Base-by-base conservation (phyloP, 2,329 filamentous ascomycete genomes). In the Pyricularia pennisetigena region DNA sequence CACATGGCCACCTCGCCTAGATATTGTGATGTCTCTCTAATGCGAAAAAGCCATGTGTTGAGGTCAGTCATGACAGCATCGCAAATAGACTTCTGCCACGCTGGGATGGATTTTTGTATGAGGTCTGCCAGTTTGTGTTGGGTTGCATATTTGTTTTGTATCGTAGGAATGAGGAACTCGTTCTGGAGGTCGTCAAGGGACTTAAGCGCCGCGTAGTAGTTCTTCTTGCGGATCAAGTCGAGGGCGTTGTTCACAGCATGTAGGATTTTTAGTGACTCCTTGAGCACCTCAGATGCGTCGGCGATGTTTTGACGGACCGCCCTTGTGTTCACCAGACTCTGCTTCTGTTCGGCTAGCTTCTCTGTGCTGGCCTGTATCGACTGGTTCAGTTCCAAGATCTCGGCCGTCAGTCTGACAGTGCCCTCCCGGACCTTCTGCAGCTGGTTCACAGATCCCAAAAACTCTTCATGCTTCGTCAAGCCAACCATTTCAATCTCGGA, bases 21-120 rank as follows among this genome's bases (percentile, higher is more conserved):
- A 71, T 97, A 97, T 73, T 97, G 94, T 1, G 95, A 97, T 23
- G 93, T 97, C 78, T 99, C 95, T 74, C 95, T 89, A 71, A 99
- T 97, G 26, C 92, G 89, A 75, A 91, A 99, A 10, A 99, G 83
- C 95, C 95, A 99, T 0, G 93, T 97, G 75, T 98, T 98, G 68
- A 99, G 80, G 78, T 99, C 95, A 2, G 88, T 91, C 93, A 98
- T 98, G 72, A 99, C 95, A 16, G 94, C 93, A 78, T 98, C 94
- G 4, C 94, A 94, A 68, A 99, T 97, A 66, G 92, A 88, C 74
- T 92, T 93, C 74, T 97, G 93, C 0, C 93, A 97, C 3, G 92
- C 89, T 1, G 95, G 95, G 35, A 98, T 94, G 0, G 94, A 98
- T 73, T 93, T 93, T 77, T 97, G 94, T 71, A 99, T 98, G 81